Conservation (phyloP, 2,329 filamentous ascomycete genomes). For the Stagonosporopsis vannaccii region DNA sequence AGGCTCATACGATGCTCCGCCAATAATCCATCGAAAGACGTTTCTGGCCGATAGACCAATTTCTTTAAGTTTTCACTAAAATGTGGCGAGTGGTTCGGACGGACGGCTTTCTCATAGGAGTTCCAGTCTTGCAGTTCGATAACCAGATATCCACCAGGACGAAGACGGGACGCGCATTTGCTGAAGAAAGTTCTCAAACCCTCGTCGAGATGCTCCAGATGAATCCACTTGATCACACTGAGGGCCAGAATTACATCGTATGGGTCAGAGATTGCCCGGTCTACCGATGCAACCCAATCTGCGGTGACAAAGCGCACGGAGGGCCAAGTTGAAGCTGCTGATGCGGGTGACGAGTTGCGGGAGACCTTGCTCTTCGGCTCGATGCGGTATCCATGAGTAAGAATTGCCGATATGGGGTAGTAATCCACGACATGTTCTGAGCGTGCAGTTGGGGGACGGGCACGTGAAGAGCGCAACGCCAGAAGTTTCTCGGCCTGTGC, state of each 20-base stretch:
- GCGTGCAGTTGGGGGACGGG: slow-evolving; percentile 30
- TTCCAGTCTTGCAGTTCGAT: slow-evolving; percentile 48
- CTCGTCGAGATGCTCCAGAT: slow-evolving; percentile 46
- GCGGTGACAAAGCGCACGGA: slow-evolving; percentile 42
- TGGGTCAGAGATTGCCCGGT: slow-evolving; percentile 33
- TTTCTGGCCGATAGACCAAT: slow-evolving; percentile 44
- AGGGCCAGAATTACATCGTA: slow-evolving; percentile 50
- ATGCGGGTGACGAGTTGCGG: slow-evolving; percentile 21
- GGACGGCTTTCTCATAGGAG: slow-evolving; percentile 48
- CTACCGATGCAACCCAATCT: slow-evolving; percentile 42
- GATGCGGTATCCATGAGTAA: slow-evolving; percentile 43
- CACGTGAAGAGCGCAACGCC: slow-evolving; percentile 47
- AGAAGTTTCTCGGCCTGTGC: slow-evolving; percentile 46
- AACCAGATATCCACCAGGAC: slow-evolving; percentile 39
- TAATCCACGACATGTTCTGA: slow-evolving; percentile 35
- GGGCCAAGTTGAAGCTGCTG: slow-evolving; percentile 31
- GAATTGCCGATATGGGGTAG: slow-evolving; percentile 48
- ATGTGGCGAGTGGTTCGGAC: slow-evolving; percentile 43
- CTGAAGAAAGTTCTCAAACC: slow-evolving; percentile 43
- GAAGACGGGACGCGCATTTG: slow-evolving; percentile 42
- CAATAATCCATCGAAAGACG: slow-evolving; percentile 42
- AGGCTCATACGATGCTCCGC: slow-evolving; percentile 35
- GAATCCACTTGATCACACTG: slow-evolving; percentile 52
- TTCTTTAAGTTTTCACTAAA: slow-evolving; percentile 35
- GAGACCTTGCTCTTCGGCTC: slow-evolving; percentile 29